phyloP scores from a whole-genome alignment of 176 grass and related monocot species.

The Avena atlantica region DNA sequence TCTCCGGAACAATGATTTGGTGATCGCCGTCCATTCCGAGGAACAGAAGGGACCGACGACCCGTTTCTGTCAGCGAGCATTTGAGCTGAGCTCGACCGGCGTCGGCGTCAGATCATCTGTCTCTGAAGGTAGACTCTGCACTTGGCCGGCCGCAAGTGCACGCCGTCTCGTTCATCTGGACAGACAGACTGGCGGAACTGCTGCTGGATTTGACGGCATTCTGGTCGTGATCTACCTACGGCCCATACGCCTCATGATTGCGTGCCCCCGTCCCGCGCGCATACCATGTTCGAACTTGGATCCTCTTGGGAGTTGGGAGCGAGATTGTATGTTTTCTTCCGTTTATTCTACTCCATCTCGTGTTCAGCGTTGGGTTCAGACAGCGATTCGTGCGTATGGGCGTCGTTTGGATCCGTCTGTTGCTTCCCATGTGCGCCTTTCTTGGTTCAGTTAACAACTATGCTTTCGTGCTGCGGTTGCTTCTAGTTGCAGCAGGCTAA shows the following conservation, averaged over 20 bases:
- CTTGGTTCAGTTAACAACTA: not conserved
- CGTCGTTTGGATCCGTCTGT: constrained; percentile 17
- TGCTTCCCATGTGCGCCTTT: not conserved
- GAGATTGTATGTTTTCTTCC: not conserved
- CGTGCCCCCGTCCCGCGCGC: not conserved
- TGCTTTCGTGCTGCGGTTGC: constrained; percentile 25
- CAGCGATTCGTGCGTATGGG: constrained; percentile 20
- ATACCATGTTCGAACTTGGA: not conserved
- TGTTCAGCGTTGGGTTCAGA: not conserved
- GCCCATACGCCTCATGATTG: constrained; percentile 26
- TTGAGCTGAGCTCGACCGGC: not conserved
- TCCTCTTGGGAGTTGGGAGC: constrained; percentile 5
- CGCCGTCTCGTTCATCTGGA: not conserved
- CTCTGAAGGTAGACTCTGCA: constrained; percentile 1
- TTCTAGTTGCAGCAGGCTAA: not conserved
- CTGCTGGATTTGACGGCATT: constrained; percentile 6
- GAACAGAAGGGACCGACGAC: constrained; percentile 1
- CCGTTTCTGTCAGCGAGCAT: not conserved
- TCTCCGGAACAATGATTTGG: not conserved
- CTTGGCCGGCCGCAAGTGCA: not conserved
- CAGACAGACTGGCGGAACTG: not conserved
- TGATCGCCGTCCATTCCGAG: not conserved
- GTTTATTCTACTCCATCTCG: not conserved
- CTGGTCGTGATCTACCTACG: constrained; percentile 14
- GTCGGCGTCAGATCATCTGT: not conserved